phyloP scores from a whole-genome alignment of 1,284 basidiomycete species.

The Irpex rosettiformis region DNA sequence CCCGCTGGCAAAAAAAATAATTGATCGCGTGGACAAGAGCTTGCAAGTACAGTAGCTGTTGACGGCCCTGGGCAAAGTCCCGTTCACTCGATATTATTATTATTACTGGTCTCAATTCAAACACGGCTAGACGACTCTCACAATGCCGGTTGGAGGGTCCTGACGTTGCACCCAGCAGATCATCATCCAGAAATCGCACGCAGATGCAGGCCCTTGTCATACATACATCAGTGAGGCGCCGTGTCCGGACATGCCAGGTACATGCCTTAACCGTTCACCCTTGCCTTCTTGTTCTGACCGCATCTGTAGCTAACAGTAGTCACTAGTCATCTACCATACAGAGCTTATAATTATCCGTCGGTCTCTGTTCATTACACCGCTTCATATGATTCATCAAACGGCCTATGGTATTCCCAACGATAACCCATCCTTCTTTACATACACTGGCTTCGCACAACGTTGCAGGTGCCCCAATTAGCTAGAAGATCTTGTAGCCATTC shows the following conservation, averaged over 20 bases:
- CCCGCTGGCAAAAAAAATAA: not conserved
- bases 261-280: not conserved
- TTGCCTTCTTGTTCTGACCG: not conserved
- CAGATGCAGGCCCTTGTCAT: not conserved
- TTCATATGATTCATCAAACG: constrained; percentile 1
- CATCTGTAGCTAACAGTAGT: not conserved
- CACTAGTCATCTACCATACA: too few relatives aligned
- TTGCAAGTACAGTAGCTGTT: not conserved
- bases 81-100: too few relatives aligned
- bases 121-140: too few relatives aligned
- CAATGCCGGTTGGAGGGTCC: too few relatives aligned
- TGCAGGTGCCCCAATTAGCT: not conserved
- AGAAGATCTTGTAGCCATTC: not conserved
- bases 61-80: too few relatives aligned
- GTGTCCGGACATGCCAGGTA: not conserved
- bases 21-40: not conserved
- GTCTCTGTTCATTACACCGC: not conserved
- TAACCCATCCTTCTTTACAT: not conserved
- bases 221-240: not conserved
- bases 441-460: not conserved
- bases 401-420: not conserved
- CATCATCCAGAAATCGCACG: not conserved
- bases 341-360: constrained; percentile 2
- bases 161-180: too few relatives aligned
- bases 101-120: too few relatives aligned